Conservation (phyloP, 2,329 filamentous ascomycete species). For the Aureobasidium pullulans region DNA sequence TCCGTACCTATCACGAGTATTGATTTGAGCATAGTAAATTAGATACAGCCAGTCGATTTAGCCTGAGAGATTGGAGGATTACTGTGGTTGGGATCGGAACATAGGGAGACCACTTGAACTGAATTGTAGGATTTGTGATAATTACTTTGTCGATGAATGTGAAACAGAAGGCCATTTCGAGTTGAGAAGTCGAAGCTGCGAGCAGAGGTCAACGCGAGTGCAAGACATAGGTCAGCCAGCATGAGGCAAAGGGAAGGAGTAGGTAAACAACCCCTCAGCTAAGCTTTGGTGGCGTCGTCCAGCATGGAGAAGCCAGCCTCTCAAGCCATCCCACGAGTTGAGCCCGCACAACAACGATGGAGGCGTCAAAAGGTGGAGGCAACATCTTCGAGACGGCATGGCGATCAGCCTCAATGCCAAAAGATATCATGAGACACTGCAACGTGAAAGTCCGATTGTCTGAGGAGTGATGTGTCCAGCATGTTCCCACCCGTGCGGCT, state of each 20-base stretch:
- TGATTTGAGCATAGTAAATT: background rate
- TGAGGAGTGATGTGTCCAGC: background rate
- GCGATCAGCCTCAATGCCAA: background rate
- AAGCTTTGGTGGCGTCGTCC: conserved; percentile 2
- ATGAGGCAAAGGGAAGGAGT: background rate
- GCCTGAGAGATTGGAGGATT: conserved; percentile 1
- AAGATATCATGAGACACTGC: background rate
- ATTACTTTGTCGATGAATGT: background rate
- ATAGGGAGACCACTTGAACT: background rate
- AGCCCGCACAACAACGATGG: background rate
- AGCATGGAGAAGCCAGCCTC: background rate
- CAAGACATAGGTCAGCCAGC: background rate
- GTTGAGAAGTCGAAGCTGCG: too few relatives aligned
- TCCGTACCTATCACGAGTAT: background rate
- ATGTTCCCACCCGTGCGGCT: background rate
- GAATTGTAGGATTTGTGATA: background rate
- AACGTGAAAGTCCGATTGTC: background rate
- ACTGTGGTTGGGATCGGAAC: background rate
- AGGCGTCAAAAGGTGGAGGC: background rate
- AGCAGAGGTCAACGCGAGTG: too few relatives aligned
- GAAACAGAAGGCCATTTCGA: background rate
- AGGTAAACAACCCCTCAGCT: background rate
- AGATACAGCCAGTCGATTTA: conserved; percentile 1
- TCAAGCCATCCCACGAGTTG: background rate
- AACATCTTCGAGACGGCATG: background rate